Evolutionary conservation across 257 asterid species (phyloP).

Genomic region (Perilla frutescens): DNA sequence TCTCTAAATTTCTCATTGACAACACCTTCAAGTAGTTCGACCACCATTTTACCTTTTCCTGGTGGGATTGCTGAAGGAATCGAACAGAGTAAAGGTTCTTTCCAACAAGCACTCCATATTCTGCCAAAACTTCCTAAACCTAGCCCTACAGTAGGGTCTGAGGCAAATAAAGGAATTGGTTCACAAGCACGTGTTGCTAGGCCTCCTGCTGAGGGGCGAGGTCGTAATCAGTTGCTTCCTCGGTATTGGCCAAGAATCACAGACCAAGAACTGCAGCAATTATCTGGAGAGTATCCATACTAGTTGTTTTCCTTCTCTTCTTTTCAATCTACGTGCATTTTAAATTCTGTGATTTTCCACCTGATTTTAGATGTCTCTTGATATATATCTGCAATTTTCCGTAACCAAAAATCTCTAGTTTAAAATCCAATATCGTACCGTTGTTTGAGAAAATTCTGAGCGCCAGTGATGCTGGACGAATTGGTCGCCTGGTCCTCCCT

Average conservation of each 20-base stretch:
- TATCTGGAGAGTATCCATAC: conserved; percentile 97
- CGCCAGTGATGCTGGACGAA: conserved; percentile 99
- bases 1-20: conserved; percentile 62
- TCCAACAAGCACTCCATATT: conserved; percentile 51
- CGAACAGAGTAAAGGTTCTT: conserved; percentile 63
- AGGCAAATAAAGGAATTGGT: conserved; percentile 48
- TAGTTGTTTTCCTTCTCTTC: conserved; percentile 15
- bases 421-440: conserved; percentile 77
- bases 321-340: not conserved
- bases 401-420: conserved; percentile 61
- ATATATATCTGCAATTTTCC: conserved; percentile 32
- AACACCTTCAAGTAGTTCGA: conserved; percentile 53
- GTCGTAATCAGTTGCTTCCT: conserved; percentile 92
- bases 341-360: not conserved
- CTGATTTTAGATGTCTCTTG: conserved; percentile 6
- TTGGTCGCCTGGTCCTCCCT: conserved; percentile 96
- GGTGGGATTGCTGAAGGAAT: conserved; percentile 67
- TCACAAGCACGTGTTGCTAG: conserved; percentile 73
- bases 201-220: conserved; percentile 93
- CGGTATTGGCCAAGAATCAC: conserved; percentile 99
- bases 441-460: conserved; percentile 93
- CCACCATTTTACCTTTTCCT: conserved; percentile 52
- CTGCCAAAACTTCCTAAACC: conserved; percentile 63
- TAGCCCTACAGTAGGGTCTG: conserved; percentile 51
- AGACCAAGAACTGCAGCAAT: conserved; percentile 86